Conservation (phyloP, 768 basidiomycete genomes). For the Cystofilobasidium capitatum region DNA sequence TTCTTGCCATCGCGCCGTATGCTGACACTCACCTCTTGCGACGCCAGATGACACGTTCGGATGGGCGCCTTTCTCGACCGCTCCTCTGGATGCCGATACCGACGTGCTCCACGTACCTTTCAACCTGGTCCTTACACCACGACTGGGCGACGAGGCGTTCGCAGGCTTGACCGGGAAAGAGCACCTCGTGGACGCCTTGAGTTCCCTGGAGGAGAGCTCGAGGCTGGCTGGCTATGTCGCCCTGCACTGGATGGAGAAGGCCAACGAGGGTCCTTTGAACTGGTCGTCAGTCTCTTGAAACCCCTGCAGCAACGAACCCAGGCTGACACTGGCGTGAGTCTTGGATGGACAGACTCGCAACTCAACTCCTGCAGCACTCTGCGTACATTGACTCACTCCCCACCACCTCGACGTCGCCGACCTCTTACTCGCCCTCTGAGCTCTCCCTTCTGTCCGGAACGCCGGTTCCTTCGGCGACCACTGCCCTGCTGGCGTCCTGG, state of each 20-base stretch:
- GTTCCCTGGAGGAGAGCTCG: constrained; percentile 29
- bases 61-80: constrained; percentile 33
- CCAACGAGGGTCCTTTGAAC: not conserved
- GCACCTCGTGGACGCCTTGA: constrained; percentile 22
- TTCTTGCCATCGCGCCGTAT: not conserved
- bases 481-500: constrained; percentile 58
- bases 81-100: constrained; percentile 28
- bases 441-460: constrained; percentile 60
- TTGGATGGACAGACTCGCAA: not conserved
- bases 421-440: constrained; percentile 61
- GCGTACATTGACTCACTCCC: constrained; percentile 67
- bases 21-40: not conserved
- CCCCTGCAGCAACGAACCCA: not conserved
- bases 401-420: constrained; percentile 50
- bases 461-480: constrained; percentile 67
- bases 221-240: constrained; percentile 35
- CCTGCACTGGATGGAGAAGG: constrained; percentile 33
- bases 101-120: constrained; percentile 38
- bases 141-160: constrained; percentile 30
- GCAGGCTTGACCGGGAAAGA: constrained; percentile 18
- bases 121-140: constrained; percentile 36
- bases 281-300: not conserved
- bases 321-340: not conserved
- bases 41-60: constrained; percentile 30
- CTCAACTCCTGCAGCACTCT: constrained; percentile 31